Conservation (phyloP, 768 basidiomycete species). For the Phanerochaete sordida region DNA sequence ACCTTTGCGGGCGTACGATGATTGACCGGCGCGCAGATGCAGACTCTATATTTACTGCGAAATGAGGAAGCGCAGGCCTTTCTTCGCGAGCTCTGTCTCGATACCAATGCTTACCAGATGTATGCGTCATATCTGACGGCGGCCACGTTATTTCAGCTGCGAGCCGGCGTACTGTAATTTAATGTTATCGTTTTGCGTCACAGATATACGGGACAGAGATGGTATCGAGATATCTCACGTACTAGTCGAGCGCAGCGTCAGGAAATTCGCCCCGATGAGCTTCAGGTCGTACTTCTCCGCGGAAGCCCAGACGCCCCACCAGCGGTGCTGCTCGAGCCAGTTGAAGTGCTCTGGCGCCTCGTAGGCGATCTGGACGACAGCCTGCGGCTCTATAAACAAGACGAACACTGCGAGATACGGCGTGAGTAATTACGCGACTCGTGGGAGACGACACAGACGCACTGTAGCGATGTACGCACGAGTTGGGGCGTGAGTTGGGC, state of each 20-base stretch:
- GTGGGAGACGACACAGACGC: constrained; percentile 10
- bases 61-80: too few species aligned
- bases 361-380: constrained; percentile 37
- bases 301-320: constrained; percentile 57
- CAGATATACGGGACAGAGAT: too few species aligned
- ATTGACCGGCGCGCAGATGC: too few species aligned
- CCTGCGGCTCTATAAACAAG: constrained; percentile 55
- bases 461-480: constrained; percentile 60
- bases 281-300: constrained; percentile 47
- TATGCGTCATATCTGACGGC: too few species aligned
- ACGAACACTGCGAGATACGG: constrained; percentile 42
- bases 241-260: not conserved
- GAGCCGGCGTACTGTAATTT: too few species aligned
- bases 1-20: too few species aligned
- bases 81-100: too few species aligned
- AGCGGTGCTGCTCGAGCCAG: constrained; percentile 40
- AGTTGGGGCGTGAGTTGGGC: constrained; percentile 51
- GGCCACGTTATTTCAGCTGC: too few species aligned
- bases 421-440: not conserved
- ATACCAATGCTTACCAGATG: too few species aligned
- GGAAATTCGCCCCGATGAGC: constrained; percentile 56
- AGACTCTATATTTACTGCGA: too few species aligned
- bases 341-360: constrained; percentile 42
- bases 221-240: too few species aligned
- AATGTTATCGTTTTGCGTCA: too few species aligned